A percentile compares a stretch with the other conserved stretches of the same genome.
Evolutionary conservation across 2,329 filamentous ascomycete species (phyloP).

Genomic region (Fusarium begoniae): DNA sequence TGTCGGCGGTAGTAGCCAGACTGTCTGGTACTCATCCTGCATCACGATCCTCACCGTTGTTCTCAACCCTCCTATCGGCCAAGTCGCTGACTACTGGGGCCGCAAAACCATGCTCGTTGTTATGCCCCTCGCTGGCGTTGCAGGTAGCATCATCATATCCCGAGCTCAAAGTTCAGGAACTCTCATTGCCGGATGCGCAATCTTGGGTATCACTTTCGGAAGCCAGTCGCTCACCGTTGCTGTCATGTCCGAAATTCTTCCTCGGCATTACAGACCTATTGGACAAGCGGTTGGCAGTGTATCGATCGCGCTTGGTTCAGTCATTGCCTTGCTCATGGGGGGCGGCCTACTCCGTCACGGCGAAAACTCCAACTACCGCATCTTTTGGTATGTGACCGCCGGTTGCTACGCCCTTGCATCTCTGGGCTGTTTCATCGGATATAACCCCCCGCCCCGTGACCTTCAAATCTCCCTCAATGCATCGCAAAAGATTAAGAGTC

Average conservation of each 20-base stretch:
- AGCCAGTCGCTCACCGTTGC: background rate
- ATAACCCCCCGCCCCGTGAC: background rate
- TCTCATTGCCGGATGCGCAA: background rate
- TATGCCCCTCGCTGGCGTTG: background rate
- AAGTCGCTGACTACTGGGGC: background rate
- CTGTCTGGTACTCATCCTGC: background rate
- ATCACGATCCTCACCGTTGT: background rate
- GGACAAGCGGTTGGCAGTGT: background rate
- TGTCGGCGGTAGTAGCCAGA: background rate
- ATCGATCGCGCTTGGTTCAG: background rate
- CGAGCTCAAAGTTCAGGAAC: background rate
- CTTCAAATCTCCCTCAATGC: background rate
- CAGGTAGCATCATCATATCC: background rate
- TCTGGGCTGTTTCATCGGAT: background rate
- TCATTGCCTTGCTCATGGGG: background rate
- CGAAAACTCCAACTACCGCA: background rate
- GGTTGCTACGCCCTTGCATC: background rate
- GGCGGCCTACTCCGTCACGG: background rate
- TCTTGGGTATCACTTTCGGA: background rate
- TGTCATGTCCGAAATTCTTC: background rate
- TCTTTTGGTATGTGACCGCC: background rate
- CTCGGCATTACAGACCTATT: background rate
- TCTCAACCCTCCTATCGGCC: background rate
- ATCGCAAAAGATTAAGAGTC: background rate
- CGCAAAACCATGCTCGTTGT: background rate